These are phyloP conservation scores for Neonectria magnoliae DNA, from an alignment of 2,329 filamentous ascomycete genomes.

Conservation along the genomic window DNA sequence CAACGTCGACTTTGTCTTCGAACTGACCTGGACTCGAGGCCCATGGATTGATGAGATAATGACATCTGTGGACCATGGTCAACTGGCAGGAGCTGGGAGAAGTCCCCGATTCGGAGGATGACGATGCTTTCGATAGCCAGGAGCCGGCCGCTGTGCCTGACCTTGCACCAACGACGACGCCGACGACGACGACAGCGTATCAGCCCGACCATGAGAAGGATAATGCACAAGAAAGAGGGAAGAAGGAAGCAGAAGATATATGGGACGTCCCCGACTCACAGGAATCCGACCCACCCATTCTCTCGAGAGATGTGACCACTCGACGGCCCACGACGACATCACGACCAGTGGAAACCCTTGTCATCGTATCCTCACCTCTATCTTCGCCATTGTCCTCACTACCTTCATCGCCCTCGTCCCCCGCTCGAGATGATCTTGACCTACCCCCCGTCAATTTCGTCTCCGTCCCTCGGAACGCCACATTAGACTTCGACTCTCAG, in stretches of 20 bases:
- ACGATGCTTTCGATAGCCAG: constrained; percentile 54
- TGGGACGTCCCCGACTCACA: constrained; percentile 52
- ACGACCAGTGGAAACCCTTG: constrained; percentile 7
- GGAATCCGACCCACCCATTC: constrained; percentile 22
- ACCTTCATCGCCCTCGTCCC: constrained; percentile 46
- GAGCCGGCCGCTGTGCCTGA: constrained; percentile 27
- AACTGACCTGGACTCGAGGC: constrained; percentile 12
- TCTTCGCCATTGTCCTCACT: constrained; percentile 49
- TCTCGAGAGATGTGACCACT: constrained; percentile 9
- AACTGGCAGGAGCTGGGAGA: constrained; percentile 62
- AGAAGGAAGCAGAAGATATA: constrained; percentile 38
- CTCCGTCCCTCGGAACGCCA: constrained; percentile 14
- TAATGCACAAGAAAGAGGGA: constrained; percentile 3
- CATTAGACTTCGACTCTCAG: constrained; percentile 4
- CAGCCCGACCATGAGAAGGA: neutral
- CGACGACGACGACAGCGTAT: constrained; percentile 1
- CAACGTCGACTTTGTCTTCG: constrained; percentile 1
- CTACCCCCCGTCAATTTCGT: constrained; percentile 35
- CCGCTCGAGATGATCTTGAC: constrained; percentile 44
- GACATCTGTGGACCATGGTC: constrained; percentile 49
- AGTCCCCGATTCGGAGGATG: constrained; percentile 63
- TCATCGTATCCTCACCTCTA: constrained; percentile 23
- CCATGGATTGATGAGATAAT: constrained; percentile 41
- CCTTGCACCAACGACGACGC: constrained; percentile 11
- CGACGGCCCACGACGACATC: constrained; percentile 16